Evolutionary conservation across 495 filamentous ascomycete genomes (phyloP).

Genomic region (Apiosordaria backusii): DNA sequence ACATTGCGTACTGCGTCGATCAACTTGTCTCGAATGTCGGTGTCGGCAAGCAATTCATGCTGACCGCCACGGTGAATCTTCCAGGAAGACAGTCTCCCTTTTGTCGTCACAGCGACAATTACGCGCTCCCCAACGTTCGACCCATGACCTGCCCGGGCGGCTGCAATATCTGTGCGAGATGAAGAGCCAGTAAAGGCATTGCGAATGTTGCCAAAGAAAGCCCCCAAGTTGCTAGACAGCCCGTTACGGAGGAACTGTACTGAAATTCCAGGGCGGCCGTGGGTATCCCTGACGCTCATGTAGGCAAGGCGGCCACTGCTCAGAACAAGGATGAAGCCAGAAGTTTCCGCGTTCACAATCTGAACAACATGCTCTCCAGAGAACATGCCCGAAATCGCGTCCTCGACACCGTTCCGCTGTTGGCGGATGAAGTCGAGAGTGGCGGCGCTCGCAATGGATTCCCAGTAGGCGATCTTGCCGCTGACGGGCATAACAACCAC

Average conservation of each 20-base stretch:
- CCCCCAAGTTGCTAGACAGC: slow-evolving; percentile 45
- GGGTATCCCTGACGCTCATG: slow-evolving; percentile 74
- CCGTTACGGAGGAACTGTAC: slow-evolving; percentile 67
- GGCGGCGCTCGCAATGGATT: slow-evolving; percentile 80
- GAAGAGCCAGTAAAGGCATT: slow-evolving; percentile 63
- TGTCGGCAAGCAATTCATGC: slow-evolving; percentile 50
- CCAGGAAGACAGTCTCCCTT: slow-evolving; percentile 77
- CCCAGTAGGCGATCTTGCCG: slow-evolving; percentile 91
- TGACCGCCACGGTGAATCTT: slow-evolving; percentile 79
- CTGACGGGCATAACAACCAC: slow-evolving; percentile 77
- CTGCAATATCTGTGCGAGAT: slow-evolving; percentile 70
- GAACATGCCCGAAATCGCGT: slow-evolving; percentile 63
- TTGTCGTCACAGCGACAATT: slow-evolving; percentile 69
- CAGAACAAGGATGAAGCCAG: slow-evolving; percentile 78
- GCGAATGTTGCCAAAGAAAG: slow-evolving; percentile 74
- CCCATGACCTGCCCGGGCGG: slow-evolving; percentile 65
- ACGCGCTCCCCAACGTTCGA: slow-evolving; percentile 78
- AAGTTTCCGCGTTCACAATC: slow-evolving; percentile 73
- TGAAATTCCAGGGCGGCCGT: slow-evolving; percentile 76
- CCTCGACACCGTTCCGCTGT: slow-evolving; percentile 72
- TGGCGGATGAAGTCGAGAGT: slow-evolving; percentile 71
- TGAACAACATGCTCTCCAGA: slow-evolving; percentile 74
- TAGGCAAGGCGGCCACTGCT: slow-evolving; percentile 83
- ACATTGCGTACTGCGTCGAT: slow-evolving; percentile 33
- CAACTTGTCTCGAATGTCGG: slow-evolving; percentile 37